Percentiles rank a stretch among this genome's conserved stretches.
Evolutionary conservation across 805 yeast genomes (phyloP).

Genomic region (Pachysolen tannophilus): DNA sequence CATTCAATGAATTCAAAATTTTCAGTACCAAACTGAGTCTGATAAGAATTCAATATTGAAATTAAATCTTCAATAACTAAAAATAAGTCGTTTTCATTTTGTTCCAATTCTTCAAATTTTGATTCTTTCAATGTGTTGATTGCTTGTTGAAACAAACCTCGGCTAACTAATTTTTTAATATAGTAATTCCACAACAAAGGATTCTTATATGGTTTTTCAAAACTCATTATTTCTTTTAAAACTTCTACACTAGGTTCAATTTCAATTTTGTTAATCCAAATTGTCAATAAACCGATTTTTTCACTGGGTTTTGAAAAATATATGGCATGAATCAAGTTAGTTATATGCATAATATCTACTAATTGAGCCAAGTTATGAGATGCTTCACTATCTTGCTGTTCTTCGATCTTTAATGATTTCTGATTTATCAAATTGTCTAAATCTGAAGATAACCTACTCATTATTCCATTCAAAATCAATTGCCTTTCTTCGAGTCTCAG

Average conservation of each 20-base stretch:
- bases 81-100: constrained; percentile 23
- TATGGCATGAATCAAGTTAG: constrained; percentile 51
- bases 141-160: constrained; percentile 59
- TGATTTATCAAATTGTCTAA: constrained; percentile 23
- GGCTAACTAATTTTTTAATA: constrained; percentile 42
- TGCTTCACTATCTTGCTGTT: constrained; percentile 7
- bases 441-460: constrained; percentile 17
- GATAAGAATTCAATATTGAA: constrained; percentile 31
- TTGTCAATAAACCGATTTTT: constrained; percentile 35
- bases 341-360: constrained; percentile 38
- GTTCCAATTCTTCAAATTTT: constrained; percentile 31
- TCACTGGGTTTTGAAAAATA: constrained; percentile 34
- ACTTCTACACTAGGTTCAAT: constrained; percentile 52
- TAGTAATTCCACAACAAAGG: constrained; percentile 57
- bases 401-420: constrained; percentile 15
- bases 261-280: constrained; percentile 67
- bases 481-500: constrained; percentile 24
- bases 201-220: constrained; percentile 38
- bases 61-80: constrained; percentile 33
- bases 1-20: constrained; percentile 37
- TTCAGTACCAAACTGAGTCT: constrained; percentile 24
- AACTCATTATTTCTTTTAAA: constrained; percentile 34
- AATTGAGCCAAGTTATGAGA: constrained; percentile 18
- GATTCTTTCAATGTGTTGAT: constrained; percentile 35
- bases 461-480: constrained; percentile 22